Base-by-base conservation (phyloP, 306 rosid genomes). In the Dicorynia guianensis region DNA sequence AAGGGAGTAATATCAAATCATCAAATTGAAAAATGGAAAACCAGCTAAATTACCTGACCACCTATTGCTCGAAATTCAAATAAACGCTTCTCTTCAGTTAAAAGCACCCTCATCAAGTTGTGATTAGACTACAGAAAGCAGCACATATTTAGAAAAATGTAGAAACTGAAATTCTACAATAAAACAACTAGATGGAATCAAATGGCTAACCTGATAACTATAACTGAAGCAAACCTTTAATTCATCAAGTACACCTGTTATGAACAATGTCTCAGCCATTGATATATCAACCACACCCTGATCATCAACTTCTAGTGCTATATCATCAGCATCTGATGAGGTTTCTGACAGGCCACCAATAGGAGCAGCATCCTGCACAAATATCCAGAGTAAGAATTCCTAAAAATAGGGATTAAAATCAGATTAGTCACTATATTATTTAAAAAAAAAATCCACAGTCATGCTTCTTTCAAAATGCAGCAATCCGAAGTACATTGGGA, bases 51-150 rank as follows among this genome's bases (percentile, higher is more conserved):
- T 80, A 95, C 99, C 97, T 86, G 97, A 70, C 99, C 99, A 77
- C 99, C 99, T 68, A 89, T 87, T 65, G 97, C 99, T 62, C 99
- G 93, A 88, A 95, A 87, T 82, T 95, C 97, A 85, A 95, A 89
- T 67, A 92, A 88, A 30, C 63, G 84, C 54, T 69, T 83, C 87
- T 95, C 99, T 83, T 90, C 84, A 70, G 86, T 79, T 74, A 87
- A 89, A 72, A 95, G 97, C 81, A 95, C 96, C 83, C 90, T 86
- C 85, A 80, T 75, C 52, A 92, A 79, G 88, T 78, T 85, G 66
- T 87, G 89, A 67, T 74, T 92, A 74, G 78, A 86, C 99, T 95
- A 79, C 78, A 87, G 59, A 64, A 76, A 53, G 56, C 55, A 44
- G 72, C 75, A 82, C 53, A 79, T 25, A 57, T 44, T 81, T 72